phyloP scores from a whole-genome alignment of 352 stramenopile species.

The Globisporangium canariense region DNA sequence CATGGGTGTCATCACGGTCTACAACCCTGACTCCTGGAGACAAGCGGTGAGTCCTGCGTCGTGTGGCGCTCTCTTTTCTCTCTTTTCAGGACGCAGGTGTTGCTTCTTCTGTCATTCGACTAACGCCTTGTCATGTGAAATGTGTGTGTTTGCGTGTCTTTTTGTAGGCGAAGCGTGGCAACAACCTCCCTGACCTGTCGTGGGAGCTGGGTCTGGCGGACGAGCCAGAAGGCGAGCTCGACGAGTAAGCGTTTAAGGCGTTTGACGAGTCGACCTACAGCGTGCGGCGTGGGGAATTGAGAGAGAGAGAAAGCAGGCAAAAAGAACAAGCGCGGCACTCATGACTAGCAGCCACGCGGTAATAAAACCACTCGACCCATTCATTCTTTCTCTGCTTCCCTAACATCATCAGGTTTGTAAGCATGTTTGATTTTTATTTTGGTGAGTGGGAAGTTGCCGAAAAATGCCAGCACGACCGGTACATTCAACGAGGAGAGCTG shows the following conservation, averaged over 20 bases:
- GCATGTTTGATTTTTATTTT: background rate
- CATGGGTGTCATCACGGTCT: constrained; percentile 77
- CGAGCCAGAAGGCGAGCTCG: constrained; percentile 80
- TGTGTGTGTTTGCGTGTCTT: constrained; percentile 4
- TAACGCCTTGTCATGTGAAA: constrained; percentile 3
- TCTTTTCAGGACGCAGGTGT: background rate
- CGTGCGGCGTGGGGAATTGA: constrained; percentile 2
- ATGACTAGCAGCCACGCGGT: background rate
- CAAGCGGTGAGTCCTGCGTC: constrained; percentile 52
- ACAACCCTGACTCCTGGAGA: constrained; percentile 77
- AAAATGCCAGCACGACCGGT: background rate
- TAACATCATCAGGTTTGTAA: background rate
- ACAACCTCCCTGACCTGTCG: constrained; percentile 73
- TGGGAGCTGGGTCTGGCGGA: constrained; percentile 77
- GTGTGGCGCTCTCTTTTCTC: background rate
- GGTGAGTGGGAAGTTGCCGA: background rate
- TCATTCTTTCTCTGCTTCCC: background rate
- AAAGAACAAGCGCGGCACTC: constrained; percentile 2
- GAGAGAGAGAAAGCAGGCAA: background rate
- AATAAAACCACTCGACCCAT: background rate
- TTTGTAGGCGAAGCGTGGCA: constrained; percentile 61
- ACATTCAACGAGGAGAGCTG: background rate
- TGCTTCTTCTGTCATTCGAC: background rate
- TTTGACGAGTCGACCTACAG: constrained; percentile 9
- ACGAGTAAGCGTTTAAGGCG: constrained; percentile 45